Evolutionary conservation across 306 rosid species (phyloP).

Genomic region (Oxytropis ochrocephala): DNA sequence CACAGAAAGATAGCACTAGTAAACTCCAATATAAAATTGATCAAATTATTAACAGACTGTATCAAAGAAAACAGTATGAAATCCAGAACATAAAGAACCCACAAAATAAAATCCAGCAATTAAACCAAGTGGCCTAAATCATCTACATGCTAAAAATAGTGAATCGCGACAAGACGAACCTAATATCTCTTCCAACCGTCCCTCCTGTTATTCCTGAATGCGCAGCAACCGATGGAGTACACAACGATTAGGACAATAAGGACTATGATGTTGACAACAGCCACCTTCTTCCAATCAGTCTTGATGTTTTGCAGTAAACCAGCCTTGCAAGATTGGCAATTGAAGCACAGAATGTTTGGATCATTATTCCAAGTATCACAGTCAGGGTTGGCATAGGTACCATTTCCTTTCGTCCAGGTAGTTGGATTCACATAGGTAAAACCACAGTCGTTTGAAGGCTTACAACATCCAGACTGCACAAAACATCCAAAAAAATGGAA

Average conservation of each 20-base stretch:
- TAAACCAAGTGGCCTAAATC: slow-evolving; percentile 12
- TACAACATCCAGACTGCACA: slow-evolving; percentile 83
- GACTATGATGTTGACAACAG: slow-evolving; percentile 48
- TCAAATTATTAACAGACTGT: slow-evolving; percentile 21
- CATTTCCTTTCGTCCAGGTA: slow-evolving; percentile 25
- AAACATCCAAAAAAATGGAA: neutral
- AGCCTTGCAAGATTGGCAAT: slow-evolving; percentile 79
- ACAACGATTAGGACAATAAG: slow-evolving; percentile 59
- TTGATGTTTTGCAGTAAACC: slow-evolving; percentile 68
- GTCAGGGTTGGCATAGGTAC: slow-evolving; percentile 23
- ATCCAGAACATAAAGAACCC: neutral
- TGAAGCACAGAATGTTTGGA: slow-evolving; percentile 41
- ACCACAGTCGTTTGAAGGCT: slow-evolving; percentile 52
- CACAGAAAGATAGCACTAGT: neutral
- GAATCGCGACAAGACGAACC: neutral
- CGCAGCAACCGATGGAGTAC: slow-evolving; percentile 74
- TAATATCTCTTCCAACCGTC: slow-evolving; percentile 39
- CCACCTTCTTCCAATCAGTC: slow-evolving; percentile 62
- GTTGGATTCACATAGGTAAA: slow-evolving; percentile 37
- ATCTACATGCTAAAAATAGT: slow-evolving; percentile 21
- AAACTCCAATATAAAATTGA: neutral
- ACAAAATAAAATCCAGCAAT: neutral
- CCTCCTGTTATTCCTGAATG: slow-evolving; percentile 64
- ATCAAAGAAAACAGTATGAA: neutral
- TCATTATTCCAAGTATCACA: slow-evolving; percentile 53